Conservation (phyloP, 805 yeast species). For the Lachancea quebecensis region DNA sequence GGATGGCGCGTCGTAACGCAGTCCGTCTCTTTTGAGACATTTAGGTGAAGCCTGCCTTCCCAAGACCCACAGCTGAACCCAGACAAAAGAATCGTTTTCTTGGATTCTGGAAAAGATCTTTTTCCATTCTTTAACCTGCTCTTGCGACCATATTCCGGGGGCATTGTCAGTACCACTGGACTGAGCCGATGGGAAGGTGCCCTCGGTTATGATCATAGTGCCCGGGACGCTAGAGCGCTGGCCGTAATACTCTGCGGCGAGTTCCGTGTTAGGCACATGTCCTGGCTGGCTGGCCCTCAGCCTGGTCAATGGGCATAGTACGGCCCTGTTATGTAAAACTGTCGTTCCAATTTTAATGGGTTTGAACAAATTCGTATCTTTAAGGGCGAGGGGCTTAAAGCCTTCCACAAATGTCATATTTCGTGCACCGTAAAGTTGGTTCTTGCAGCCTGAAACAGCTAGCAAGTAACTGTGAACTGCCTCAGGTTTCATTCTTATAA, state of each 20-base stretch:
- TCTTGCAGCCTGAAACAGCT: no score
- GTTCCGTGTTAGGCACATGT: constrained; percentile 38
- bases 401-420: constrained; percentile 21
- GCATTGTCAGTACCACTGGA: constrained; percentile 38
- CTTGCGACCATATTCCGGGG: constrained; percentile 46
- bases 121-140: constrained; percentile 45
- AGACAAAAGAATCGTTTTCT: constrained; percentile 38
- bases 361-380: constrained; percentile 36
- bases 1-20: constrained; percentile 36
- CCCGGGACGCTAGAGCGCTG: constrained; percentile 53
- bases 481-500: no score
- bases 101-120: constrained; percentile 45
- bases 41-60: constrained; percentile 39
- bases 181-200: constrained; percentile 41
- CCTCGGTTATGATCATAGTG: constrained; percentile 55
- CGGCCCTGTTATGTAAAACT: constrained; percentile 34
- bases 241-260: constrained; percentile 46
- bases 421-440: no score
- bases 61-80: constrained; percentile 48
- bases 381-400: constrained; percentile 25
- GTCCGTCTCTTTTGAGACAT: constrained; percentile 32
- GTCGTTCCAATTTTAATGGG: constrained; percentile 39
- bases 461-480: no score
- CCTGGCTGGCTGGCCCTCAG: constrained; percentile 35
- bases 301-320: constrained; percentile 42